These are phyloP conservation scores for Suhomyces wounanorum DNA, from an alignment of 1,139 yeast genomes.

Conservation along the genomic window DNA sequence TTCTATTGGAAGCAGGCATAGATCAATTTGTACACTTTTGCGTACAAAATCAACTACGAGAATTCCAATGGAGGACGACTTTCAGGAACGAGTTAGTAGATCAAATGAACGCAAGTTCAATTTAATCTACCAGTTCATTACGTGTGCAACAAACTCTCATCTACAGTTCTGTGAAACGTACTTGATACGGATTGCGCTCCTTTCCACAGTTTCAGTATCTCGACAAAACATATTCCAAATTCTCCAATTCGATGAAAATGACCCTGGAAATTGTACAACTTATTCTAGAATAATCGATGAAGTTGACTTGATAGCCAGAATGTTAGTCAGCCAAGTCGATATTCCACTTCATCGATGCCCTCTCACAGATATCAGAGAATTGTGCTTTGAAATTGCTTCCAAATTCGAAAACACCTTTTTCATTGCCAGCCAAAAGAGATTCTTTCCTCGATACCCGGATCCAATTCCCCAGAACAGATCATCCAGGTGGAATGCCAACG, in stretches of 20 bases:
- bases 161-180: neutral
- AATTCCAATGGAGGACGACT: neutral
- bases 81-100: neutral
- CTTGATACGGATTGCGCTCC: constrained; percentile 1
- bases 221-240: neutral
- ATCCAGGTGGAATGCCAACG: neutral
- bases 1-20: neutral
- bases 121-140: neutral
- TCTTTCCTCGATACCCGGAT: neutral
- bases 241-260: neutral
- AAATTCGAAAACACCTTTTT: constrained; percentile 23
- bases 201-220: neutral
- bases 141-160: neutral
- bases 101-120: neutral
- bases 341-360: constrained; percentile 18
- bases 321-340: neutral
- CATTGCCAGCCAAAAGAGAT: constrained; percentile 16
- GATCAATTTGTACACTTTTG: neutral
- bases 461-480: neutral
- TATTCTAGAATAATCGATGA: neutral
- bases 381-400: constrained; percentile 25
- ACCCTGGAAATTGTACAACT: neutral
- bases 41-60: constrained; percentile 1
- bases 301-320: neutral
- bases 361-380: constrained; percentile 23